Percentiles rank a stretch among this genome's conserved stretches.
These are phyloP conservation scores for Babesia bovis DNA, from an alignment of 169 alveolate genomes.

Conservation along the genomic window DNA sequence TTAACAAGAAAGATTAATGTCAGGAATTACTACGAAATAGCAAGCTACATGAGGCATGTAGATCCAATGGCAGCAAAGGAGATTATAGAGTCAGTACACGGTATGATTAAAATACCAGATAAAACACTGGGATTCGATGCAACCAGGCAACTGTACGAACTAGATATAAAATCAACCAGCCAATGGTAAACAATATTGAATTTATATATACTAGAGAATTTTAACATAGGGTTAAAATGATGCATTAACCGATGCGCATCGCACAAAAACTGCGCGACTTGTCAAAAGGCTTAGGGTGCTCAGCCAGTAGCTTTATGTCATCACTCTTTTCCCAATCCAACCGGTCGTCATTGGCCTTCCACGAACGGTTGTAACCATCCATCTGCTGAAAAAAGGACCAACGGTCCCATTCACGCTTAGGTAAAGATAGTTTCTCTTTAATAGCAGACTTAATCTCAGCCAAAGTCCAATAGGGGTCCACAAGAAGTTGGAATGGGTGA, in stretches of 20 bases:
- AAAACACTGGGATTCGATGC: conserved; percentile 23
- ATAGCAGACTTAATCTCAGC: conserved; percentile 57
- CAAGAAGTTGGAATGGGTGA: conserved; percentile 62
- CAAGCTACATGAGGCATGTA: conserved; percentile 20
- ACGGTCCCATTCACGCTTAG: conserved; percentile 67
- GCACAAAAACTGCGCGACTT: conserved; percentile 37
- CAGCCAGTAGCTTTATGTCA: conserved; percentile 57
- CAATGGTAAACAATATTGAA: conserved; percentile 3
- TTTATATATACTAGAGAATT: background rate
- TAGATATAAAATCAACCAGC: conserved; percentile 14
- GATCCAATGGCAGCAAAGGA: conserved; percentile 28
- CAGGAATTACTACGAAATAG: conserved; percentile 35
- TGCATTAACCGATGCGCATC: conserved; percentile 57
- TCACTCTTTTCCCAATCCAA: conserved; percentile 63
- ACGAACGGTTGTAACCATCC: conserved; percentile 45
- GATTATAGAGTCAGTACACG: conserved; percentile 6
- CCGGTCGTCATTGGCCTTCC: conserved; percentile 70
- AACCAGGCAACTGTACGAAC: conserved; percentile 33
- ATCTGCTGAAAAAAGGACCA: conserved; percentile 67
- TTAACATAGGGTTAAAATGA: background rate
- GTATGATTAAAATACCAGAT: conserved; percentile 6
- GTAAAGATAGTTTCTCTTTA: conserved; percentile 41
- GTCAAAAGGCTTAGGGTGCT: conserved; percentile 66
- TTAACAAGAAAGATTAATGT: conserved; percentile 23
- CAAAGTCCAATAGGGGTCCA: conserved; percentile 51